Base-by-base conservation (phyloP, 306 rosid genomes). In the Psophocarpus tetragonolobus region DNA sequence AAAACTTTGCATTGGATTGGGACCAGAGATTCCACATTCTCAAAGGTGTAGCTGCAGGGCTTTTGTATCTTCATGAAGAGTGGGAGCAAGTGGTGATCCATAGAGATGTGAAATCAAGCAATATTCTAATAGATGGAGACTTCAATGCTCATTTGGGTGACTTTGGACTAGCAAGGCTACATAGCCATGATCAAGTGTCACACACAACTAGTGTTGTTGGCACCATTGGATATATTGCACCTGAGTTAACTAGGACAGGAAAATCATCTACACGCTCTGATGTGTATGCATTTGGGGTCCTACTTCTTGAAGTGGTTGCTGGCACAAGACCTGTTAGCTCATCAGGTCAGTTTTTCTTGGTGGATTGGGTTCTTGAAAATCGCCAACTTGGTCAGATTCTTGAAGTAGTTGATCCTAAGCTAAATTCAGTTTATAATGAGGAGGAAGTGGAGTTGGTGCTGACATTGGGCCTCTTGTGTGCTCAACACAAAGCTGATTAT, bases 21-120 rank as follows among this genome's bases (percentile, higher is more conserved):
- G 29, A 47, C 26, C 60, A 69, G 15, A 69, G 74, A 48, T 69
- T 69, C 41, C 45, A 29, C 0, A 69, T 69, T 47, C 29, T 69
- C 44, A 45, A 69, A 69, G 74, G 74, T 17, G 60, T 69, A 27
- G 60, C 61, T 69, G 74, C 58, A 27, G 74, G 74, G 15, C 2
- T 69, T 9, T 69, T 69, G 61, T 69, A 69, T 47, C 60, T 69
- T 11, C 74, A 69, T 69, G 74, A 69, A 29, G 74, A 69, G 60
- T 91, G 93, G 93, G 93, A 91, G 66, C 83, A 86, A 68, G 90
- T 91, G 2, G 96, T 89, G 80, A 81, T 91, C 65, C 96, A 91
- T 36, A 66, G 96, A 26, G 96, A 91, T 14, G 91, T 91, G 2
- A 91, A 91, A 64, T 85, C 96, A 8, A 84, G 90, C 75, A 91